Conservation (phyloP, 148 eudicot species). For the Fagopyrum homotropicum region DNA sequence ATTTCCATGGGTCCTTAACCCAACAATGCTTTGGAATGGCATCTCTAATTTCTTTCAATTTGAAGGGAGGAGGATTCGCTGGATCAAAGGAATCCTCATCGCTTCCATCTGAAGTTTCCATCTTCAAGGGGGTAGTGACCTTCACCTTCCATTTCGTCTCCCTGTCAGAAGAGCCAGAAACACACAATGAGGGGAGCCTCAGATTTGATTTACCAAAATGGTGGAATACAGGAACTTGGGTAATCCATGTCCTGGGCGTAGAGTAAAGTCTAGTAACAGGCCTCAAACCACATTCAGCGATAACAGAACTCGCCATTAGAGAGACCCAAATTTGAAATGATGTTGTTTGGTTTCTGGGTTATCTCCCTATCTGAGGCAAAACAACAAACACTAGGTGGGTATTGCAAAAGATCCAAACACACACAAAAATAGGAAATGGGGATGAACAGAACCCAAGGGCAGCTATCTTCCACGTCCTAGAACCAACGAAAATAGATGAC, state of each 20-base stretch:
- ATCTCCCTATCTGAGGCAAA: background rate
- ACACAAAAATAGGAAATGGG: background rate
- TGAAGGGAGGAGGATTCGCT: constrained; percentile 49
- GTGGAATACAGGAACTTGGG: constrained; percentile 18
- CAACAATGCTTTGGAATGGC: constrained; percentile 82
- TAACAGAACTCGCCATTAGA: constrained; percentile 70
- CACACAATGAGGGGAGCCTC: background rate
- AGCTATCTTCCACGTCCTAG: constrained; percentile 6
- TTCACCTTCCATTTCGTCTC: constrained; percentile 45
- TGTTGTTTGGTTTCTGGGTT: background rate
- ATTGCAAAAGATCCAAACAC: background rate
- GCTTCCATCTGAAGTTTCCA: constrained; percentile 5
- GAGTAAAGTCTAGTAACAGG: constrained; percentile 48
- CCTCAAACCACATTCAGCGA: constrained; percentile 70
- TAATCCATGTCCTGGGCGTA: constrained; percentile 34
- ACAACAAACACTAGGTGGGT: constrained; percentile 9
- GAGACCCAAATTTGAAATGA: background rate
- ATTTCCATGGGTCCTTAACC: constrained; percentile 72
- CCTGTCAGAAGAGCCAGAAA: constrained; percentile 16
- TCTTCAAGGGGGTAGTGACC: constrained; percentile 19
- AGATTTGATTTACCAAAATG: constrained; percentile 11
- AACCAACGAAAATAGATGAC: background rate
- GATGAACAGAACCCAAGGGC: background rate
- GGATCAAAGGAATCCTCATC: constrained; percentile 33
- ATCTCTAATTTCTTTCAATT: constrained; percentile 41